Evolutionary conservation across 257 asterid genomes (phyloP).

Genomic region (Nicotiana obtusifolia): DNA sequence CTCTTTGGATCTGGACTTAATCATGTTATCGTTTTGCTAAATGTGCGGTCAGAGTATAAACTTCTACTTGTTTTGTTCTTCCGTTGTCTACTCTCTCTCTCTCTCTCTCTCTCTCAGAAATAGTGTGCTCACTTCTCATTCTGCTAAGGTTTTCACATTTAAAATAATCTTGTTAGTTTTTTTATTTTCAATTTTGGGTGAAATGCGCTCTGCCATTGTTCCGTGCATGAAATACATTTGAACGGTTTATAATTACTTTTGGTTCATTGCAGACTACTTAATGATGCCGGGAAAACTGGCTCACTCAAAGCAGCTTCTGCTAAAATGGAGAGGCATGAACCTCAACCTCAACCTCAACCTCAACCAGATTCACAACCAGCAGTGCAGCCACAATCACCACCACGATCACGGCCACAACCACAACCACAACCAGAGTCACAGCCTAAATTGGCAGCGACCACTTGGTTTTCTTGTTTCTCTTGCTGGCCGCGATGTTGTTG

Average conservation of each 20-base stretch:
- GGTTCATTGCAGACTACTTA: conserved; percentile 1
- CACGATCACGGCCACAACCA: neutral
- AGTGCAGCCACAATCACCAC: neutral
- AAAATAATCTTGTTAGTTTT: too few relatives aligned
- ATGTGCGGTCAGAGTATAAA: too few relatives aligned
- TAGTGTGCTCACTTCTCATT: too few relatives aligned
- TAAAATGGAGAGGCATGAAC: conserved; percentile 10
- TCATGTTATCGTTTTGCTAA: too few relatives aligned
- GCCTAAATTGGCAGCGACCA: conserved; percentile 6
- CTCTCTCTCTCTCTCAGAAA: too few relatives aligned
- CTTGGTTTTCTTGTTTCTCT: conserved; percentile 10
- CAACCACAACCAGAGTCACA: neutral
- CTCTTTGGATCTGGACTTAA: too few relatives aligned
- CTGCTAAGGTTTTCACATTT: neutral
- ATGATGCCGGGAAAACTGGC: conserved; percentile 4
- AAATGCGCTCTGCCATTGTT: neutral
- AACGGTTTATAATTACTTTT: neutral
- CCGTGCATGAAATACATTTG: neutral
- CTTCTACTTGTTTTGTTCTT: too few relatives aligned
- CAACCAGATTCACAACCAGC: neutral
- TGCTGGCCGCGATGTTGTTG: conserved; percentile 18
- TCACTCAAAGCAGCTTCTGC: conserved; percentile 8
- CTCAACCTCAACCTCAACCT: neutral
- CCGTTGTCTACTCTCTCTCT: too few relatives aligned
- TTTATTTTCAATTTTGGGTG: neutral